Evolutionary conservation across 179 eudicot species (phyloP), one percentile per base, ranked within the genome.

Genomic region (Spergularia azorica): DNA sequence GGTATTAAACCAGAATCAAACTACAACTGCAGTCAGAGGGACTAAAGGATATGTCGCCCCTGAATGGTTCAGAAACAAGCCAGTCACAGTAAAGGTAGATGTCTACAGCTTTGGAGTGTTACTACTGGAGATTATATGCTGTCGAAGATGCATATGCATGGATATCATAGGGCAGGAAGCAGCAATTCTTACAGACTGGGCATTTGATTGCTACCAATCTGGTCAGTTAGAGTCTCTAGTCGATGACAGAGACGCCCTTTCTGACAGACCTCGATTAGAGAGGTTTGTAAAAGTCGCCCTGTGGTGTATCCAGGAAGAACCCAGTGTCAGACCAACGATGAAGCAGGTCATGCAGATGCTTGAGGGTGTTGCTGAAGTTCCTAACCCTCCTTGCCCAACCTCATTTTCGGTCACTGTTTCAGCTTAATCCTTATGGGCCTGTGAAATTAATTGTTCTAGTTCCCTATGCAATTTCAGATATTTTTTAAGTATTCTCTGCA

Each of bases 41-140:
- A 88, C 91, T 15, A 83, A 79, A 76, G 88, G 89, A 55, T 88
- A 88, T 15, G 72, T 88, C 16, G 91, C 89, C n/a, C 86, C 89
- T 14, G 91, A 88, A 67, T 88, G 89, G 89, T 86, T 88, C 73
- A 80, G 80, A 75, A 87, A 84, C 78, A 76, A 66, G 58, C 90
- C 88, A 0, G 70, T 85, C 9, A 76, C 89, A 0, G 70, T 73
- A 5, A 84, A 87, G 69, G 90, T 85, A 0, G 90, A 87, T 41
- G 88, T 87, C 4, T 87, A 83, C 17, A 85, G 88, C 72, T 85
- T 83, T 4, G 90, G 88, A 3, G 85, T 82, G 16, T 16, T 88
- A 79, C 15, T 86, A 26, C 51, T 86, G 14, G 89, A 86, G 75
- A 74, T 82, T 14, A 46, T 88, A 41, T 77, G 75, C 11, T 84